Evolutionary conservation across 176 grass and related monocot species (phyloP), one percentile per base, ranked within the genome.

Genomic region (Echinochloa phyllopogon): DNA sequence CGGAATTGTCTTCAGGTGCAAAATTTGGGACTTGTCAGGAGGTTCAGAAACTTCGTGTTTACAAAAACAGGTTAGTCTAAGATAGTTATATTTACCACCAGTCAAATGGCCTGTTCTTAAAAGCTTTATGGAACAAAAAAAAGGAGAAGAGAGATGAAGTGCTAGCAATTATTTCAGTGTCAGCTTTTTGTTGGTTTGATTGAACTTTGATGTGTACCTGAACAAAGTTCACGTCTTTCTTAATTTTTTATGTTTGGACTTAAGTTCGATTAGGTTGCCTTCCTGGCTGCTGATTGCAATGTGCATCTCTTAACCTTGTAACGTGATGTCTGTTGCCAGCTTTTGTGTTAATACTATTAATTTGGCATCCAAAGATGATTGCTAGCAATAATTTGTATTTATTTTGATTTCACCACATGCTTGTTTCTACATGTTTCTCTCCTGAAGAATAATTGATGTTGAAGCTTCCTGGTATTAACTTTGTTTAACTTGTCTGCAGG

Each of bases 21-120:
- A 99, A 91, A 86, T 99, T 87, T 86, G 97, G 92, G 56, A 86
- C 65, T 78, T 94, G 93, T 62, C 94, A 91, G 74, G 93, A 96
- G 90, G 70, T 94, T 76, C 97, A 99, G 85, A 99, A 91, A 83
- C 93, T 94, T 84, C 55, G 36, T 72, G 77, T 89, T 55, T 96
- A 94, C 84, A 93, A 82, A 84, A 96, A 99, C 84, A 96, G 90
- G 97, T 99, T 85, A 78, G 69, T 78, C 62, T 68, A 74, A 43
- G n/a, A 42, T 66, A 42, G 15, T 73, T 62, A 18, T 5, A 43
- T 85, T 71, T 29, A 6, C 42, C 68, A 20, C 9, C 41, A 64
- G 72, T 25, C 21, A 81, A 74, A 61, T 80, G 43, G 41, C 51
- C 14, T 72, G 14, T 17, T 75, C 2, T 69, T 24, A 68, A 44